Conservation (phyloP, 805 yeast genomes). For the Wickerhamomyces canadensis region DNA sequence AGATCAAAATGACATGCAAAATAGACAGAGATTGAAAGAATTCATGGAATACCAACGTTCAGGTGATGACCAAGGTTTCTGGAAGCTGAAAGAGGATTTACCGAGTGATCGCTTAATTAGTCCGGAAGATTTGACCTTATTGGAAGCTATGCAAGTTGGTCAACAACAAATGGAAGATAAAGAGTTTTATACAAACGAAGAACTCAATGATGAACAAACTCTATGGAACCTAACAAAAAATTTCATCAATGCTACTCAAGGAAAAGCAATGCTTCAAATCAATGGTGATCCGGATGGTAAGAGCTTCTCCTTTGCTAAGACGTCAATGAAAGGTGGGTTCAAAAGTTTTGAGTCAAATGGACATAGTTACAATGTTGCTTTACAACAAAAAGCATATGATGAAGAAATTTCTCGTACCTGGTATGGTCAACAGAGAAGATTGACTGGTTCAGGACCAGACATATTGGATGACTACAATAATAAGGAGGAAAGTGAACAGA, state of each 20-base stretch:
- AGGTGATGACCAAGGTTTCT: constrained; percentile 90
- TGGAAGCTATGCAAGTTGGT: constrained; percentile 94
- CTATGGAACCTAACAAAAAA: constrained; percentile 95
- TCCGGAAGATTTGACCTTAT: constrained; percentile 84
- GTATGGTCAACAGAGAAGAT: constrained; percentile 71
- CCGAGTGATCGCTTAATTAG: constrained; percentile 77
- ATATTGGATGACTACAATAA: constrained; percentile 1
- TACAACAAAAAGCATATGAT: constrained; percentile 88
- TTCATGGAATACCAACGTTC: constrained; percentile 96
- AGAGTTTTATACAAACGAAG: constrained; percentile 46
- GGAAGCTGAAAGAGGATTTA: constrained; percentile 80
- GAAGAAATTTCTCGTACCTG: constrained; percentile 85
- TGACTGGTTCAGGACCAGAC: constrained; percentile 30
- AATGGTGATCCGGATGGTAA: constrained; percentile 94
- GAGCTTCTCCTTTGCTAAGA: constrained; percentile 80
- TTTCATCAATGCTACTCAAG: constrained; percentile 89
- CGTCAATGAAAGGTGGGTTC: constrained; percentile 95
- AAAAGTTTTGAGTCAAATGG: constrained; percentile 43
- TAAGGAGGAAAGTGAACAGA: constrained; percentile 26
- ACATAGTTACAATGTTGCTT: constrained; percentile 73
- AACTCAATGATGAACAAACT: constrained; percentile 76
- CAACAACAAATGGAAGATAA: constrained; percentile 82
- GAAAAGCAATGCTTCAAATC: constrained; percentile 92
- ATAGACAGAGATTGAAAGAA: constrained; percentile 90
- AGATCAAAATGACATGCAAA: constrained; percentile 96